Evolutionary conservation across 1,284 basidiomycete species (phyloP), one percentile per base, ranked within the genome.

Genomic region (Clitocybe nebularis): DNA sequence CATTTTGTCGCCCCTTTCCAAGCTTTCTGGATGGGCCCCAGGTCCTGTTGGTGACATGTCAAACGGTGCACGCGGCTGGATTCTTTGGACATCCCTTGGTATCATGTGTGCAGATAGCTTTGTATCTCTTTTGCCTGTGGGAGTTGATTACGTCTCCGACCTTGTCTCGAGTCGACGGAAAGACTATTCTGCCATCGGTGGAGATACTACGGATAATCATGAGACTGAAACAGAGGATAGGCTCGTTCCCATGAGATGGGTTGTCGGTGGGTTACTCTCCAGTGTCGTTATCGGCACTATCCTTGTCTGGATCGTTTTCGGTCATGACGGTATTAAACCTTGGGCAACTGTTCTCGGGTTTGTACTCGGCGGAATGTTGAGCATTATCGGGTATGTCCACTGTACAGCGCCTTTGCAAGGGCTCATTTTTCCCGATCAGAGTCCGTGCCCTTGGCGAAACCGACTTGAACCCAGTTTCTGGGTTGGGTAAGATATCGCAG

Each of bases 81-180:
- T 95, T 41, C 75, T 98, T 14, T 98, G 94, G 94, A 79, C 88
- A 13, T 89, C 93, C 1, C 74, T 98, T 33, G 93, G 94, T 1
- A 89, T 97, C 58, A 98, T 98, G 94, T 86, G 80, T 58, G 80
- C 90, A 26, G 95, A 98, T 65, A 88, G 86, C 43, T 61, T 96
- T 46, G 75, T 97, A 13, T 93, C 91, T 8, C 78, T 96, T 14
- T 51, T 89, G 17, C 90, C 91, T 14, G 78, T 91, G 44, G 64
- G 75, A 13, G 61, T 69, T 28, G 78, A 81, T 26, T 79, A 75
- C 44, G 43, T 77, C 25, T 47, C 51, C 39, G 76, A 78, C 46
- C 47, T 77, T 9, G 37, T 73, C 13, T 51, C 55, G 42, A 52
- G 41, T 43, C 50, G 39, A 41, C 49, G 54, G 19, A 47, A 54